Percentiles rank a stretch among this genome's conserved stretches.
Evolutionary conservation across 176 grass and related monocot species (phyloP).

Genomic region (Zoysia japonica): DNA sequence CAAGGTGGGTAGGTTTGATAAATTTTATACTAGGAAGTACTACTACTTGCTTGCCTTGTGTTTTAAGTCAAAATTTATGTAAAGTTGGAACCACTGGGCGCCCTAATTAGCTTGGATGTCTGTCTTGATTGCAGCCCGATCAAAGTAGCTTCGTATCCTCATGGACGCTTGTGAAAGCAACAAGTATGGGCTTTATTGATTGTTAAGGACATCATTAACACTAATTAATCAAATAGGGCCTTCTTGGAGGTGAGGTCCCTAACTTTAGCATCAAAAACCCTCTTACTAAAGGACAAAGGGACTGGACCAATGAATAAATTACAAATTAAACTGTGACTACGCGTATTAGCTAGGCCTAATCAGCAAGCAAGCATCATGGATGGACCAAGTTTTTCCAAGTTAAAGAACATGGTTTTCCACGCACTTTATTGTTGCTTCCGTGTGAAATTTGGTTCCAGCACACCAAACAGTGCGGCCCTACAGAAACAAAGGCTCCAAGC

Average conservation of each 20-base stretch:
- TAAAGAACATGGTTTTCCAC: slow-evolving; percentile 21
- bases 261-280: slow-evolving; percentile 33
- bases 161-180: slow-evolving; percentile 49
- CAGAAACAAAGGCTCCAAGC: not conserved
- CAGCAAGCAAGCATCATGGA: slow-evolving; percentile 44
- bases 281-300: slow-evolving; percentile 20
- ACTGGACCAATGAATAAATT: not conserved
- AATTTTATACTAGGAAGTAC: not conserved
- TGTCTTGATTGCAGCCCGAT: slow-evolving; percentile 12
- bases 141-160: slow-evolving; percentile 31
- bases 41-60: not conserved
- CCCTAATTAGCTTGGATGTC: not conserved
- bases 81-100: slow-evolving; percentile 4
- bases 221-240: slow-evolving; percentile 11
- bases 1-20: slow-evolving; percentile 1
- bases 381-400: slow-evolving; percentile 33
- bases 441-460: slow-evolving; percentile 40
- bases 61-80: not conserved
- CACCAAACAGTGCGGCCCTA: slow-evolving; percentile 32
- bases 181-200: slow-evolving; percentile 23
- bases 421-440: slow-evolving; percentile 44
- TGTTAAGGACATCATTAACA: slow-evolving; percentile 13
- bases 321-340: not conserved
- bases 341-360: slow-evolving; percentile 35
- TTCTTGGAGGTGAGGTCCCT: slow-evolving; percentile 34